These are phyloP conservation scores for Scenedesmus sp. DNA, from an alignment of 163 green algal genomes.

Conservation along the genomic window DNA sequence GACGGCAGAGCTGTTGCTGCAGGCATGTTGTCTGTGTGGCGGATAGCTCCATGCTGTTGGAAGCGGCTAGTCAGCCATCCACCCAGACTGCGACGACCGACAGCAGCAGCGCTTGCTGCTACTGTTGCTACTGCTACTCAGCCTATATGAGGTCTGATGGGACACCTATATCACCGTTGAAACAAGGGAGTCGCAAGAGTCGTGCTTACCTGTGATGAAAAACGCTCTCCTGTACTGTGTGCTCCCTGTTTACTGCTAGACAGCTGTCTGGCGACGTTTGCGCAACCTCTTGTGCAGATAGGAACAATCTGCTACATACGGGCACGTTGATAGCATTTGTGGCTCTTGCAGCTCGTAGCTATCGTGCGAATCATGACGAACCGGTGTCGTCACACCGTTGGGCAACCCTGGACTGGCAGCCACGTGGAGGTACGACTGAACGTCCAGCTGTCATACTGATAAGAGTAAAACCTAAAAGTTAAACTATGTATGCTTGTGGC, in stretches of 20 bases:
- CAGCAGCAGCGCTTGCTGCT: neutral
- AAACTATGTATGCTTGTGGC: neutral
- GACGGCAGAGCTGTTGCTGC: too few relatives aligned
- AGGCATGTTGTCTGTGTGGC: neutral
- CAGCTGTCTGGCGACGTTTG: neutral
- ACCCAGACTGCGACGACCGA: neutral
- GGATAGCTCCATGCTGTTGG: neutral
- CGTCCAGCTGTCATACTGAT: neutral
- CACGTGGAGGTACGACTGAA: neutral
- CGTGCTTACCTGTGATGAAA: neutral
- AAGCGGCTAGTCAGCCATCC: neutral
- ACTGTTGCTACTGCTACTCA: neutral
- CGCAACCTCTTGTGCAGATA: neutral
- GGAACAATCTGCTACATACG: neutral
- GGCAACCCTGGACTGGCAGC: neutral
- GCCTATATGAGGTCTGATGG: neutral
- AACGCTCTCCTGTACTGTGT: neutral
- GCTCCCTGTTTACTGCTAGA: neutral
- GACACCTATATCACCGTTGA: neutral
- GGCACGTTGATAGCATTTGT: neutral
- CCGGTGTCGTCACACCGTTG: slow-evolving; percentile 1
- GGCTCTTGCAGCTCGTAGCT: neutral
- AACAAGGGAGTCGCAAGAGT: too few relatives aligned
- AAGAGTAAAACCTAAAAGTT: neutral
- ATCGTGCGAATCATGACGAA: neutral